Evolutionary conservation across 2,329 filamentous ascomycete species (phyloP), one percentile per base, ranked within the genome.

Genomic region (Elsinoe batatas): DNA sequence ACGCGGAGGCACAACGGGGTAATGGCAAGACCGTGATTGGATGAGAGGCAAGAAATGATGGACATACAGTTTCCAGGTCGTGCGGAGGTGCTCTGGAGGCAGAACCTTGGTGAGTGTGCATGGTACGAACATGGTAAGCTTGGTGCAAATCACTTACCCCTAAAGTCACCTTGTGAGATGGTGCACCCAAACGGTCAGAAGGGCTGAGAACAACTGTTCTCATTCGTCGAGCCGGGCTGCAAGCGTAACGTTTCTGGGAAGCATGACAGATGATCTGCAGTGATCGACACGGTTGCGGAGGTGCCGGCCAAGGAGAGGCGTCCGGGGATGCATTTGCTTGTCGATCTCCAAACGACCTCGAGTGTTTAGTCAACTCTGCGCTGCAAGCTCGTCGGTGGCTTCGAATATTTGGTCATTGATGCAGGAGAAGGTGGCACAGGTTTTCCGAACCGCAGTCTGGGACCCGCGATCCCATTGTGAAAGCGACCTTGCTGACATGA

Each of bases 221-320:
- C 26, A 51, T 51, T 51, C 40, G 40, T 44, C 11, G 18, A 22
- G 12, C 12, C 8, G 2, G 44, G 44, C 26, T 51, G 33, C 33
- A 20, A 38, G 47, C 11, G 15, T 15, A 49, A 33, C 26, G 26
- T 17, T 33, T 49, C 32, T 49, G 26, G 44, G 13, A 33, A 51
- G 35, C 47, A 38, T 26, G 47, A 51, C 18, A 38, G 35, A 37
- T 36, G 47, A 51, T 51, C 47, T 38, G 47, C 47, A 26, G 8
- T 37, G 47, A 51, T 51, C 47, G 47, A 26, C 47, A 33, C 47
- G 47, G 47, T 18, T 51, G 47, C 47, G 47, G 47, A 51, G 47
- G 7, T 20, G 47, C 47, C 47, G 47, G 35, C n/a, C 32, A 15
- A 20, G 32, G 47, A 17, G 15, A 26, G 32, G 47, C 47, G 35